Percentiles rank a stretch among this genome's conserved stretches.
phyloP scores from a whole-genome alignment of 2,329 filamentous ascomycete genomes.

The Colletotrichum navitas region DNA sequence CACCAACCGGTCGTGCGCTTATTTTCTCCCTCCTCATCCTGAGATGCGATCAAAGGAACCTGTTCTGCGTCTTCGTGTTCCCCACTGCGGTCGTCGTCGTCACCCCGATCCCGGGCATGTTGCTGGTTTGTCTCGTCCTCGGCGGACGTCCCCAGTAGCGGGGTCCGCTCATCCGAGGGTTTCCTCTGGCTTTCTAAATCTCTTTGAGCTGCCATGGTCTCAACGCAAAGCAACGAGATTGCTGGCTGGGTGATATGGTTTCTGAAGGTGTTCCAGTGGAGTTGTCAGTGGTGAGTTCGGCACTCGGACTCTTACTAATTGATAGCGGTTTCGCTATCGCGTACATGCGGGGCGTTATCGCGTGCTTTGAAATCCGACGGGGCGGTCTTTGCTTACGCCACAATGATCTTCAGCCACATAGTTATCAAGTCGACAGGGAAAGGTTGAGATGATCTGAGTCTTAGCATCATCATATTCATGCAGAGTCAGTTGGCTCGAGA shows the following conservation, averaged over 20 bases:
- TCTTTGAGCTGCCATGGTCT: constrained; percentile 20
- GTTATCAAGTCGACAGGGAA: background rate
- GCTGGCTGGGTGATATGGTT: background rate
- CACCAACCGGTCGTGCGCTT: constrained; percentile 47
- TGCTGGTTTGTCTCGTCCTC: constrained; percentile 17
- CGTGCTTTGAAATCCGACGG: constrained; percentile 36
- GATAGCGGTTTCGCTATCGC: constrained; percentile 33
- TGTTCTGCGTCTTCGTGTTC: constrained; percentile 35
- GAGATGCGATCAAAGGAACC: constrained; percentile 19
- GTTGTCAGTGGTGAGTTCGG: constrained; percentile 16
- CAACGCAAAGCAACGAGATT: background rate
- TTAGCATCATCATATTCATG: constrained; percentile 9
- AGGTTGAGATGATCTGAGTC: constrained; percentile 10
- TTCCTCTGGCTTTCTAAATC: constrained; percentile 32
- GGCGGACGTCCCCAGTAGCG: constrained; percentile 42
- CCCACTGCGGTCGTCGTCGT: constrained; percentile 27
- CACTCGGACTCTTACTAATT: constrained; percentile 33
- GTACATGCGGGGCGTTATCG: constrained; percentile 39
- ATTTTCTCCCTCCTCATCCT: constrained; percentile 17
- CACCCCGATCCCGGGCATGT: constrained; percentile 2
- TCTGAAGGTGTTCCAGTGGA: background rate
- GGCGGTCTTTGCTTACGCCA: constrained; percentile 16
- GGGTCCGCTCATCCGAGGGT: constrained; percentile 43
- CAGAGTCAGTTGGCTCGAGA: no score
- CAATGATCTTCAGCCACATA: constrained; percentile 27